phyloP scores from a whole-genome alignment of 495 filamentous ascomycete genomes.

The Aspergillus biplanus region DNA sequence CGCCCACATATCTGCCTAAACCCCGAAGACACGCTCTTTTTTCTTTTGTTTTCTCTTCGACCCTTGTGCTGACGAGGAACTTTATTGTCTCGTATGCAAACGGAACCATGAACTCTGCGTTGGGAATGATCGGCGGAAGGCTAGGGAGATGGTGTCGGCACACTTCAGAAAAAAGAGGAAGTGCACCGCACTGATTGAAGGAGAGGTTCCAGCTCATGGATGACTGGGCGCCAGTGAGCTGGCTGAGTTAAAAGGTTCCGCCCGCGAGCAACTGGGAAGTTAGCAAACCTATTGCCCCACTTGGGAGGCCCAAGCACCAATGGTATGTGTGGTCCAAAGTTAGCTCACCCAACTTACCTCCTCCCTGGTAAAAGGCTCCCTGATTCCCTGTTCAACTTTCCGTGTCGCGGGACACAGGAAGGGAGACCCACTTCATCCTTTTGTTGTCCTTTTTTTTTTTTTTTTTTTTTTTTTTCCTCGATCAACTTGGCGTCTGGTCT shows the following conservation, averaged over 20 bases:
- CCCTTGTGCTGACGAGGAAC: not conserved
- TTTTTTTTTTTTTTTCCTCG: conserved; percentile 2
- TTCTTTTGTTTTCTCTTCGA: not conserved
- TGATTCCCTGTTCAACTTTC: conserved; percentile 4
- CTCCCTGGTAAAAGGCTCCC: conserved; percentile 11
- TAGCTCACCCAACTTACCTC: conserved; percentile 10
- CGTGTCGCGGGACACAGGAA: conserved; percentile 15
- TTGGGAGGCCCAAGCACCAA: not conserved
- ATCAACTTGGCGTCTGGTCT: conserved; percentile 1
- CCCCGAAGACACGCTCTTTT: too few species aligned
- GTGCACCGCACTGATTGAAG: not conserved
- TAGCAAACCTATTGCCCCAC: not conserved
- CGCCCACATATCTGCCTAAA: not conserved
- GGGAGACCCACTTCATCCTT: conserved; percentile 13
- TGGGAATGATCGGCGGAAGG: conserved; percentile 15
- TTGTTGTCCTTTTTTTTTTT: conserved; percentile 7
- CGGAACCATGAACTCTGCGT: conserved; percentile 14
- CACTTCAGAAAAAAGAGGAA: conserved; percentile 3
- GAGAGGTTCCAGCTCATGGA: not conserved
- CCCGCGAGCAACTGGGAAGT: conserved; percentile 1
- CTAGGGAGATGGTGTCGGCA: conserved; percentile 2
- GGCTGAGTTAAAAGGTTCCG: conserved; percentile 14
- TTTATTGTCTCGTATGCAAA: conserved; percentile 16
- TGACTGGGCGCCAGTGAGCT: conserved; percentile 1
- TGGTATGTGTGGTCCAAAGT: conserved; percentile 5